These are phyloP conservation scores for Trichophyton simii DNA, from an alignment of 2,329 filamentous ascomycete species.

Conservation along the genomic window DNA sequence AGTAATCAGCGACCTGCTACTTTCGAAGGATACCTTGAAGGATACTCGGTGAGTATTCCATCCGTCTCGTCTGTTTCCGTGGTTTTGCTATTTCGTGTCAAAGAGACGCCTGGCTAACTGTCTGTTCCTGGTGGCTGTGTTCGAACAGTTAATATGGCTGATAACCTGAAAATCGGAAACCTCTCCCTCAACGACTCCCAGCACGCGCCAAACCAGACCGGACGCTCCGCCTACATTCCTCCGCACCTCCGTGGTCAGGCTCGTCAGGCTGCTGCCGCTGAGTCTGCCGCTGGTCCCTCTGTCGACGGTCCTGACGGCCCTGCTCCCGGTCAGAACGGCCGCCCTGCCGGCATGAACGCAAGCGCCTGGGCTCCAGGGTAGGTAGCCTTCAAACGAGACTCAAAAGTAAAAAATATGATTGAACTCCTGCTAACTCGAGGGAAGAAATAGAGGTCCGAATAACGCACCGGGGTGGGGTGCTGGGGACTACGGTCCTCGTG, in stretches of 20 bases:
- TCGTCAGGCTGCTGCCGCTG: conserved; percentile 1
- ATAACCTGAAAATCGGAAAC: conserved; percentile 46
- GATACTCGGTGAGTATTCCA: not conserved
- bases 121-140: not conserved
- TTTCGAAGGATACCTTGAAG: not conserved
- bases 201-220: conserved; percentile 42
- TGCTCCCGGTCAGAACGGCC: conserved; percentile 18
- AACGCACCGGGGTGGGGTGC: conserved; percentile 12
- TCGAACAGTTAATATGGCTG: conserved; percentile 31
- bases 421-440: conserved; percentile 7
- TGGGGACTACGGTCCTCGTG: conserved; percentile 5
- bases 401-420: not conserved
- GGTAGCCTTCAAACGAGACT: conserved; percentile 2
- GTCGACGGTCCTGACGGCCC: conserved; percentile 29
- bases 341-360: conserved; percentile 12
- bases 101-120: not conserved
- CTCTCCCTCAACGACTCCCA: conserved; percentile 50
- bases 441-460: conserved; percentile 15
- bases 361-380: conserved; percentile 25
- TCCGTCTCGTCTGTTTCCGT: too few relatives aligned
- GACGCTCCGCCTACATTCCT: conserved; percentile 53
- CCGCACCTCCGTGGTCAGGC: conserved; percentile 45
- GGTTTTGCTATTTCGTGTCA: too few relatives aligned
- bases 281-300: conserved; percentile 14
- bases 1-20: not conserved